Percentiles rank a stretch among this genome's conserved stretches.
phyloP scores from a whole-genome alignment of 2,329 filamentous ascomycete species.

The Exophiala oligosperma region DNA sequence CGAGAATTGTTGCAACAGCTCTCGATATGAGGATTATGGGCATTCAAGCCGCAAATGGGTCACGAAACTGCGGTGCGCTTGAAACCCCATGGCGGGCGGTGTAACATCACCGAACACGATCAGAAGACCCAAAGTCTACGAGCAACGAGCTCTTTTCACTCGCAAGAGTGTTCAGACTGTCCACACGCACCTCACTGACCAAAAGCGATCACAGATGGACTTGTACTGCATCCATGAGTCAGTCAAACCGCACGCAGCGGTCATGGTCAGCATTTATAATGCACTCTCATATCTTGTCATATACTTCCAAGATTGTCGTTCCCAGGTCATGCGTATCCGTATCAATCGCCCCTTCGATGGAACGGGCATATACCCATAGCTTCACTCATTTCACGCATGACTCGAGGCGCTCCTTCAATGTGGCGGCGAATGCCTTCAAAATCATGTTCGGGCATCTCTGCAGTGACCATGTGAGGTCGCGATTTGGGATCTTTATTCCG shows the following conservation, averaged over 20 bases:
- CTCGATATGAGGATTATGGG: neutral
- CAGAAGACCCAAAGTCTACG: too few relatives aligned
- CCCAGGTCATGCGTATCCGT: too few relatives aligned
- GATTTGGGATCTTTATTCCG: neutral
- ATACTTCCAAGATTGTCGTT: neutral
- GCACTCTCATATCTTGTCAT: too few relatives aligned
- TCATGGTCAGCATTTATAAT: too few relatives aligned
- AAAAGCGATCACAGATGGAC: too few relatives aligned
- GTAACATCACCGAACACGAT: too few relatives aligned
- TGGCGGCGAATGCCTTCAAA: constrained; percentile 4
- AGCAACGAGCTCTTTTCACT: too few relatives aligned
- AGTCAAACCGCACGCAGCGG: too few relatives aligned
- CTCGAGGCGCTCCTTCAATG: constrained; percentile 15
- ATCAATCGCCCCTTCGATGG: neutral
- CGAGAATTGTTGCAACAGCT: constrained; percentile 7
- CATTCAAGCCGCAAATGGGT: neutral
- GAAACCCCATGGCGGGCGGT: too few relatives aligned
- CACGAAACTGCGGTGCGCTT: neutral
- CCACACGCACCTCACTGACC: too few relatives aligned
- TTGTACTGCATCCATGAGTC: too few relatives aligned
- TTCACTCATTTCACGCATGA: constrained; percentile 15
- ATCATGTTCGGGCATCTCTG: neutral
- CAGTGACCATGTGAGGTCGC: neutral
- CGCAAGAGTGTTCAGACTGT: too few relatives aligned
- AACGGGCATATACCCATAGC: constrained; percentile 20